Base-by-base conservation (phyloP, 306 rosid species). In the Sechiopsis laciniata region DNA sequence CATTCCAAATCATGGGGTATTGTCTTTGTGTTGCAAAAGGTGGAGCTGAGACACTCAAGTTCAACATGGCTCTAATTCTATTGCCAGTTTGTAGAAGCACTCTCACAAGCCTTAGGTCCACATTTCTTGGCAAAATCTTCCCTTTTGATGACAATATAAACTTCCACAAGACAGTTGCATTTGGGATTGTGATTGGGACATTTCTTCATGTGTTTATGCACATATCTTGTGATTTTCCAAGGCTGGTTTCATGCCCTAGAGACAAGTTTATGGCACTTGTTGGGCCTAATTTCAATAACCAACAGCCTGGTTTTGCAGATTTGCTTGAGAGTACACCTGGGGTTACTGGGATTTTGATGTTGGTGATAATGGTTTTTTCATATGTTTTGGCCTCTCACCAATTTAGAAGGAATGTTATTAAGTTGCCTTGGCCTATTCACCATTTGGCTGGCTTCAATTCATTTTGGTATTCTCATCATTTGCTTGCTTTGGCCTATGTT, bases 391-490 rank as follows among this genome's bases (percentile, higher is more conserved):
- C 98, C n/a, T 75, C 87, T 8, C 96, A 89, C 56, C 13, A 82
- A 35, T 85, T 94, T 69, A 82, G 97, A 80, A 89, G 62, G 81
- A 89, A 62, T 80, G 80, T 81, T 53, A 72, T 84, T 72, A 79
- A 78, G 35, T 77, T 89, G 72, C 96, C 95, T 11, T 71, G 84
- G 52, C 88, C 87, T 0, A 65, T 94, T 57, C 85, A 87, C 54
- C 69, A 57, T 65, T 79, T 89, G 84, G 91, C 91, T 1, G 96
- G 98, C 57, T 94, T 94, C 79, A 94, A 90, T 79, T 53, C 96
- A 58, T 94, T 94, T 79, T 94, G 98, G 98, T 94, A 89, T 77
- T 85, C 98, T 20, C 98, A 94, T 76, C 98, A 94, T 84, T 83
- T 94, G 86, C 85, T 94, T 75, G 82, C 52, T 71, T 4, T 85